A percentile compares a stretch with the other conserved stretches of the same genome.
These are phyloP conservation scores for Tilletia horrida DNA, from an alignment of 1,284 basidiomycete species.

Conservation along the genomic window DNA sequence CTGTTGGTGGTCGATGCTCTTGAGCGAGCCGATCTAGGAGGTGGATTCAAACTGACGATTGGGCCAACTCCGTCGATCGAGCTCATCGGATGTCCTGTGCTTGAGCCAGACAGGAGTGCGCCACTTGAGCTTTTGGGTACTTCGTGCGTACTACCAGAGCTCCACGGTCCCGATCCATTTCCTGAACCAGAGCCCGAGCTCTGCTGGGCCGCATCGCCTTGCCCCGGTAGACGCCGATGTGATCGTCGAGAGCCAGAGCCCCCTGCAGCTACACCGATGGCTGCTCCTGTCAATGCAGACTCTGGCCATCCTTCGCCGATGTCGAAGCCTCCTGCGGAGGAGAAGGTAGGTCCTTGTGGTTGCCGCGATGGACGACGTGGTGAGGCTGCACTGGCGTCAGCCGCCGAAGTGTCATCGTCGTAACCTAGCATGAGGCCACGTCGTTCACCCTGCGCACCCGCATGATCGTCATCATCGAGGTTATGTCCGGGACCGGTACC, in stretches of 20 bases:
- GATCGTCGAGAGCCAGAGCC: background rate
- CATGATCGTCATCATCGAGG: background rate
- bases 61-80: background rate
- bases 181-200: constrained; percentile 8
- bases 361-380: no score
- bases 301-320: constrained; percentile 4
- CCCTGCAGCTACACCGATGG: background rate
- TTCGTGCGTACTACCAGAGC: constrained; percentile 12
- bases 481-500: background rate
- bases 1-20: background rate
- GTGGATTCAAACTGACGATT: background rate
- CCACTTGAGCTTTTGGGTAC: constrained; percentile 13
- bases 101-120: background rate
- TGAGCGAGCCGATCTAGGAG: background rate
- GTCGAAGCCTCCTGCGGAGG: background rate
- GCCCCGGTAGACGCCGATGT: background rate
- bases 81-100: constrained; percentile 1
- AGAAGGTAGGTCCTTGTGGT: no score
- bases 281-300: constrained; percentile 1
- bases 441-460: background rate
- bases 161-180: background rate
- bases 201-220: background rate
- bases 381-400: no score
- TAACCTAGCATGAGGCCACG: background rate
- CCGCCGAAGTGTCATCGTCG: background rate